phyloP scores from a whole-genome alignment of 2,329 filamentous ascomycete species.

The Aspergillus hortae region DNA sequence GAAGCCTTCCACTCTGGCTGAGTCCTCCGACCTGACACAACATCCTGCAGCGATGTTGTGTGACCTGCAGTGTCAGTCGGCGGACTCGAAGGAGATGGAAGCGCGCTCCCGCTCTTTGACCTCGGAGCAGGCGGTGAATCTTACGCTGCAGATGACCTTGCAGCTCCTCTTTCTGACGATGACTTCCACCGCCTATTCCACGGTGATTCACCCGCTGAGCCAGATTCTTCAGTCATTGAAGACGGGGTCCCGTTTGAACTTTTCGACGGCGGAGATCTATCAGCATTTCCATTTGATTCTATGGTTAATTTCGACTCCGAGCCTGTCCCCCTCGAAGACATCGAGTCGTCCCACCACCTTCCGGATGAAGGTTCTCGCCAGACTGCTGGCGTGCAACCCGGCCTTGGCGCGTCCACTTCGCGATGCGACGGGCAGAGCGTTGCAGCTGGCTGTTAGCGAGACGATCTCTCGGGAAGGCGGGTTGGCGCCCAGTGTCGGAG shows the following conservation, averaged over 20 bases:
- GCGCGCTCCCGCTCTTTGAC: slow-evolving; percentile 41
- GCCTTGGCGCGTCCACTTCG: slow-evolving; percentile 52
- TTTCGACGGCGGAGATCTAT: slow-evolving; percentile 50
- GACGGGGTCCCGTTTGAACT: slow-evolving; percentile 71
- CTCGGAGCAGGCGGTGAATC: slow-evolving; percentile 34
- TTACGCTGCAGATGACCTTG: slow-evolving; percentile 58
- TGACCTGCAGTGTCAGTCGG: slow-evolving; percentile 99
- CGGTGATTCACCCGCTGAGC: slow-evolving; percentile 64
- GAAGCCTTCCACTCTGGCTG: slow-evolving; percentile 43
- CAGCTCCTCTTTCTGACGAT: slow-evolving; percentile 66
- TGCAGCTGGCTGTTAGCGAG: slow-evolving; percentile 49
- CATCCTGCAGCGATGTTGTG: slow-evolving; percentile 99
- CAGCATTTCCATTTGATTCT: slow-evolving; percentile 52
- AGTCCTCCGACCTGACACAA: slow-evolving; percentile 93
- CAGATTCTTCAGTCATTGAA: slow-evolving; percentile 75
- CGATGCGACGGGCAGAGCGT: slow-evolving; percentile 52
- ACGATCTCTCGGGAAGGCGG: slow-evolving; percentile 32
- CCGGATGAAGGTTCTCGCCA: slow-evolving; percentile 48
- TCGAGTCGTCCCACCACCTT: slow-evolving; percentile 46
- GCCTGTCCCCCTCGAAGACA: slow-evolving; percentile 41
- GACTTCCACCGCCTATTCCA: slow-evolving; percentile 58
- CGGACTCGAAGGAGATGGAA: slow-evolving; percentile 52
- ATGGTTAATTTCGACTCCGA: slow-evolving; percentile 54
- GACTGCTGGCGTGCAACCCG: slow-evolving; percentile 52
- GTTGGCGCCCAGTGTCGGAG: slow-evolving; percentile 30